Evolutionary conservation across 2,329 filamentous ascomycete genomes (phyloP), one percentile per base, ranked within the genome.

Genomic region (Claviceps fusiformis): DNA sequence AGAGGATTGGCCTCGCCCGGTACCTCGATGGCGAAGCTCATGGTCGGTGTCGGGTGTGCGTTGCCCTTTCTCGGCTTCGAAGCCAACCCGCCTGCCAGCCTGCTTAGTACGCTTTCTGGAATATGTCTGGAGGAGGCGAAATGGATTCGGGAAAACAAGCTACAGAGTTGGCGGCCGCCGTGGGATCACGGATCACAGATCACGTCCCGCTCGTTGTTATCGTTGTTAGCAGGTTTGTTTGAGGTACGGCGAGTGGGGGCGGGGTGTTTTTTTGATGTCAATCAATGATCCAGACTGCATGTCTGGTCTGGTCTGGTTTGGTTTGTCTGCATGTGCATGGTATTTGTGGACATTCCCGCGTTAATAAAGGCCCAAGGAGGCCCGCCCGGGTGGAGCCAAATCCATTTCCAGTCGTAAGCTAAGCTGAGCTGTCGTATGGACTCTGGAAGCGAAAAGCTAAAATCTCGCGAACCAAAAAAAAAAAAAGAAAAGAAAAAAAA

Each of bases 1-100:
- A 91, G 73, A 54, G 87, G 86, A 61, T 78, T 89, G 48, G 89
- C 86, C 72, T 93, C 89, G 60, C 87, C 90, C 7, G 87, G 80
- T 57, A 89, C 83, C 73, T 95, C 89, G 65, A 95, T 82, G 57
- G 79, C 71, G 68, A 85, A 85, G 67, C 76, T 81, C 85, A 89
- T 89, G 64, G 57, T 67, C 56, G 58, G 8, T 27, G 57, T n/a
- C n/a, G n/a, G n/a, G n/a, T n/a, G n/a, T n/a, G n/a, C n/a, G 58
- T 6, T 29, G 52, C 27, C 31, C 46, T 29, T 33, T 27, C 37
- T 43, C 54, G 29, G 24, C 8, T 54, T 44, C 9, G 45, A 37
- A 41, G 7, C 35, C 35, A 43, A 43, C 3, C 35, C 52, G 52
- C 24, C 33, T 3, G 52, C 35, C 19, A 24, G n/a, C n/a, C n/a